phyloP scores from a whole-genome alignment of 2,329 filamentous ascomycete genomes.

The Neocatenulostroma microsporum region DNA sequence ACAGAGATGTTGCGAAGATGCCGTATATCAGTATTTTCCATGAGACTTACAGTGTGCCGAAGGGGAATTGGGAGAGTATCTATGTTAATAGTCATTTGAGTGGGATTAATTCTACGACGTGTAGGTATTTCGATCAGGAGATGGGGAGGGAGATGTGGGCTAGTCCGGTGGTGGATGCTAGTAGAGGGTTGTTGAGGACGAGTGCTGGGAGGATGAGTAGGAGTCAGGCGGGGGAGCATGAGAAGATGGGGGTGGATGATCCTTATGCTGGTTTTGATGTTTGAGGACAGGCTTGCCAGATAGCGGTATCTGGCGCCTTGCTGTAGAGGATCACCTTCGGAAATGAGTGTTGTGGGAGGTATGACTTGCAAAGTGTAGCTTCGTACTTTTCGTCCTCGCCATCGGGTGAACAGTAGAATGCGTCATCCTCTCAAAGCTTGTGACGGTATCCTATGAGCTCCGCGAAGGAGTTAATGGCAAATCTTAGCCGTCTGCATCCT shows the following conservation, averaged over 20 bases:
- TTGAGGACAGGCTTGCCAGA: too few species aligned
- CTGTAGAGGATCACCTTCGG: too few species aligned
- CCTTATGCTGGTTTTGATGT: too few species aligned
- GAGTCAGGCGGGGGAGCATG: constrained; percentile 23
- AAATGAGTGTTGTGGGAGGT: too few species aligned
- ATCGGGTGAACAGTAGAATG: too few species aligned
- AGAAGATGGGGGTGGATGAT: constrained; percentile 13
- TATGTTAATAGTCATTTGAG: constrained; percentile 38
- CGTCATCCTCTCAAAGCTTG: too few species aligned
- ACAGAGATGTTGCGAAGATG: constrained; percentile 27
- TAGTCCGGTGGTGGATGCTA: constrained; percentile 29
- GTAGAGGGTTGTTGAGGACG: constrained; percentile 28
- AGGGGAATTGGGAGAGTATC: constrained; percentile 36
- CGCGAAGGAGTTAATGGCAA: too few species aligned
- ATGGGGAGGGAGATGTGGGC: constrained; percentile 22
- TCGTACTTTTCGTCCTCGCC: too few species aligned
- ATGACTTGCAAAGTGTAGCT: too few species aligned
- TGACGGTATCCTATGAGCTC: too few species aligned
- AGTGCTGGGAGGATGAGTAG: constrained; percentile 26
- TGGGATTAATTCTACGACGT: constrained; percentile 25
- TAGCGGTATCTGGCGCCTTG: too few species aligned
- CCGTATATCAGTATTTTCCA: constrained; percentile 47
- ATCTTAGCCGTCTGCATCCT: too few species aligned
- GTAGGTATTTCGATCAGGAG: constrained; percentile 15
- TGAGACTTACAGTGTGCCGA: constrained; percentile 31